Percentiles rank a stretch among this genome's conserved stretches.
These are phyloP conservation scores for Turritis glabra DNA, from an alignment of 345 rosid genomes.

Conservation along the genomic window DNA sequence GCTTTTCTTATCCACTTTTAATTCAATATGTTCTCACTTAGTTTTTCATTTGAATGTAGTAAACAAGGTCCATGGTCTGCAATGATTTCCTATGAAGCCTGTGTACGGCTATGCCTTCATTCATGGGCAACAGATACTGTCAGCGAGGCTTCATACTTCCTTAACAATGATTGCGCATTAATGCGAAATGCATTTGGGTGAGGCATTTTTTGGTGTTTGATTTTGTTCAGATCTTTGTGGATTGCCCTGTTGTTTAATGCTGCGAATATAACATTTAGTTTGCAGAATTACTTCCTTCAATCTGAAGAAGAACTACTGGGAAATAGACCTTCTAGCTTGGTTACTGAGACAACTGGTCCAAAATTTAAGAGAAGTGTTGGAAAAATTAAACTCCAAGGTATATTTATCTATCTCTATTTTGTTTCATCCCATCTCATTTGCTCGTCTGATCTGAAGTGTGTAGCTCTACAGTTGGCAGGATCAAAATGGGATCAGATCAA, in stretches of 20 bases:
- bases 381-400: constrained; percentile 91
- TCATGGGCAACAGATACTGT: constrained; percentile 72
- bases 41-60: constrained; percentile 39
- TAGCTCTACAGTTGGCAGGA: constrained; percentile 65
- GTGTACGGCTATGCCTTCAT: constrained; percentile 78
- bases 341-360: constrained; percentile 51
- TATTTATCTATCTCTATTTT: not conserved
- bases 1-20: too few species aligned
- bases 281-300: constrained; percentile 61
- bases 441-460: not conserved
- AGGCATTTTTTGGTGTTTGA: constrained; percentile 18
- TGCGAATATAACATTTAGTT: constrained; percentile 38
- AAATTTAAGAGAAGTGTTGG: constrained; percentile 65
- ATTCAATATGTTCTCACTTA: not conserved
- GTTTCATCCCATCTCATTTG: not conserved
- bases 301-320: constrained; percentile 78
- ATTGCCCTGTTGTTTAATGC: constrained; percentile 1
- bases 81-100: constrained; percentile 85
- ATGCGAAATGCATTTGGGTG: constrained; percentile 57
- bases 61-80: constrained; percentile 90
- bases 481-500: constrained; percentile 61
- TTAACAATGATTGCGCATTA: constrained; percentile 65
- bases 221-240: not conserved
- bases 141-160: constrained; percentile 67
- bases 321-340: constrained; percentile 52